phyloP scores from a whole-genome alignment of 768 basidiomycete genomes.

The Kwoniella europaea region DNA sequence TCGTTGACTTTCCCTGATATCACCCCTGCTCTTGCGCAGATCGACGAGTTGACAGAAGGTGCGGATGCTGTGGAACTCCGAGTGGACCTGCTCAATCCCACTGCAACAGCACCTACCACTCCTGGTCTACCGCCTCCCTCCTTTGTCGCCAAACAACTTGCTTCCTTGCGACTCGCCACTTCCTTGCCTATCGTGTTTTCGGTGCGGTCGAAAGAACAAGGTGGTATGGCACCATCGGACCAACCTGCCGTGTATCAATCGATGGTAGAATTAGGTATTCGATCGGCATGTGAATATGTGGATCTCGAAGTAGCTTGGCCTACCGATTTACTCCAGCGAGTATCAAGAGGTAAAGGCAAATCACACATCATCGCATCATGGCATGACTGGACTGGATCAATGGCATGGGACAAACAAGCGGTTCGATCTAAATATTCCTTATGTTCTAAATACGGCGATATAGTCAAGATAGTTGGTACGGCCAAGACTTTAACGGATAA shows the following conservation, averaged over 20 bases:
- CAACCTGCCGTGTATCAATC: slow-evolving; percentile 73
- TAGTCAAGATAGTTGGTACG: slow-evolving; percentile 90
- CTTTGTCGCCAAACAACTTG: slow-evolving; percentile 81
- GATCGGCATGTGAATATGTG: slow-evolving; percentile 86
- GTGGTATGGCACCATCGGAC: slow-evolving; percentile 85
- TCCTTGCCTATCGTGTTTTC: slow-evolving; percentile 90
- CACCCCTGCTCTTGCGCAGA: slow-evolving; percentile 67
- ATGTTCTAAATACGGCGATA: slow-evolving; percentile 75
- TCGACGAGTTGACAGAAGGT: slow-evolving; percentile 77
- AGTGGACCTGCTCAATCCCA: slow-evolving; percentile 78
- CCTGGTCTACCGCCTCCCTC: slow-evolving; percentile 68
- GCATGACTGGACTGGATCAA: slow-evolving; percentile 88
- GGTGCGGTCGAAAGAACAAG: slow-evolving; percentile 83
- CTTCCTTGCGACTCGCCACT: slow-evolving; percentile 75
- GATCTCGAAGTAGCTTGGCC: slow-evolving; percentile 86
- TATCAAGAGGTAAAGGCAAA: slow-evolving; percentile 69
- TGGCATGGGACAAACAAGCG: slow-evolving; percentile 75
- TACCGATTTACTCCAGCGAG: slow-evolving; percentile 66
- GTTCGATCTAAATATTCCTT: slow-evolving; percentile 73
- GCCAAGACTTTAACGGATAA: slow-evolving; percentile 78
- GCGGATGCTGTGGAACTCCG: slow-evolving; percentile 93
- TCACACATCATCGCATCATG: slow-evolving; percentile 88
- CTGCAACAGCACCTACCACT: slow-evolving; percentile 59
- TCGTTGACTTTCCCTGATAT: slow-evolving; percentile 90
- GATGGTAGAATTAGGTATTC: slow-evolving; percentile 76